A percentile compares a stretch with the other conserved stretches of the same genome.
These are phyloP conservation scores for Salix arbutifolia DNA, from an alignment of 345 rosid genomes.

Conservation along the genomic window DNA sequence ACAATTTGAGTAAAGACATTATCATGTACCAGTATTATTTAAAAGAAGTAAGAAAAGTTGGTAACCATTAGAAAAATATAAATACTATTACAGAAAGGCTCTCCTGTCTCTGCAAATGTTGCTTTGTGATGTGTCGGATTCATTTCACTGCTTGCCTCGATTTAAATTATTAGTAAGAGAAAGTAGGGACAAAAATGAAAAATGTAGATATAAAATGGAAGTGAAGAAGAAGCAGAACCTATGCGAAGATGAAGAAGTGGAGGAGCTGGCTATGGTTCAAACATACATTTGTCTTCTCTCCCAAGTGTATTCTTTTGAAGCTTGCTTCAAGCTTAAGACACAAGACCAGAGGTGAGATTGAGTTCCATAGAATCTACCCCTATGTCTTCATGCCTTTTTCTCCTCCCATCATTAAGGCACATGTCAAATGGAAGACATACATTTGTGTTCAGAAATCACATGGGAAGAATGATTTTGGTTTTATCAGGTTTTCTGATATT, in stretches of 20 bases:
- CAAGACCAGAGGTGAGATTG: constrained; percentile 41
- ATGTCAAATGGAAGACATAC: neutral
- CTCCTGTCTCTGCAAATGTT: constrained; percentile 28
- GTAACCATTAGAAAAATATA: neutral
- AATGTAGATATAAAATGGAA: neutral
- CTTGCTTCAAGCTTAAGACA: constrained; percentile 29
- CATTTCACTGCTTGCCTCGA: constrained; percentile 17
- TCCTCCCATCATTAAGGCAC: neutral
- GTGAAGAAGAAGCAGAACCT: neutral
- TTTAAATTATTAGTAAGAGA: constrained; percentile 21
- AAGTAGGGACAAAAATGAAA: neutral
- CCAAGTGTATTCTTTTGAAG: constrained; percentile 37
- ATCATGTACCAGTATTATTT: neutral
- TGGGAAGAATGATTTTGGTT: neutral
- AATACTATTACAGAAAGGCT: neutral
- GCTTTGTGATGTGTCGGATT: constrained; percentile 33
- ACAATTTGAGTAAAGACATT: neutral
- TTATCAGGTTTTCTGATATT: neutral
- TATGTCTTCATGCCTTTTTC: neutral
- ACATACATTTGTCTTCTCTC: constrained; percentile 26
- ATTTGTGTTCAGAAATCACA: neutral
- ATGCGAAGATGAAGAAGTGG: constrained; percentile 36
- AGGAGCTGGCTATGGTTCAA: constrained; percentile 33
- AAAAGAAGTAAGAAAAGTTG: neutral
- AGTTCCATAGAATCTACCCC: neutral